Conservation (phyloP, 768 basidiomycete genomes). For the Leccinum fibrillosum region DNA sequence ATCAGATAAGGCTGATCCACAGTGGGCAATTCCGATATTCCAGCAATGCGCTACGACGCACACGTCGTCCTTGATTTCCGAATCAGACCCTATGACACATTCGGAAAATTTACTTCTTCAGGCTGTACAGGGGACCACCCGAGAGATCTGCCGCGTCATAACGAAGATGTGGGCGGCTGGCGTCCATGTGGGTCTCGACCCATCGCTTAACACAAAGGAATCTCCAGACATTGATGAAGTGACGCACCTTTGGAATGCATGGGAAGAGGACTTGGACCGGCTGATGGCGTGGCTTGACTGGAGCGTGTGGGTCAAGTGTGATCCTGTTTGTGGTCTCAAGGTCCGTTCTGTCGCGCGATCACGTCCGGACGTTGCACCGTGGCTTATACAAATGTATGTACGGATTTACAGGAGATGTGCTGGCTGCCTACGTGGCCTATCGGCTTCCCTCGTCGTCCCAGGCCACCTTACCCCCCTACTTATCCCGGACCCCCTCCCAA, state of each 20-base stretch:
- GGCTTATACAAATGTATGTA: background rate
- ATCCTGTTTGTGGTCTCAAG: slow-evolving; percentile 43
- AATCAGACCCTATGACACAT: slow-evolving; percentile 16
- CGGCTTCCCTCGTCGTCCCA: slow-evolving; percentile 7
- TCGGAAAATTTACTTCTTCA: slow-evolving; percentile 29
- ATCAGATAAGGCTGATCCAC: background rate
- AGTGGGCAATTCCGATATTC: slow-evolving; percentile 33
- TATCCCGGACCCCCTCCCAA: background rate
- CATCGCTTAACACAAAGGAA: background rate
- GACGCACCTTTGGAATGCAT: slow-evolving; percentile 20
- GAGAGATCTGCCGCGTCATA: slow-evolving; percentile 45
- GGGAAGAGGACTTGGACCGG: slow-evolving; percentile 35
- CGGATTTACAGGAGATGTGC: slow-evolving; percentile 21
- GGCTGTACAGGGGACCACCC: slow-evolving; percentile 32
- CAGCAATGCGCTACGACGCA: slow-evolving; percentile 29
- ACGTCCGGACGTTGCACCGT: too few species aligned
- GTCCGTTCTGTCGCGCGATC: slow-evolving; percentile 27
- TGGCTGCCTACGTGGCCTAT: slow-evolving; percentile 26
- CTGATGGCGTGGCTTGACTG: slow-evolving; percentile 54
- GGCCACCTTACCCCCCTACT: background rate
- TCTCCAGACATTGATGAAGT: slow-evolving; percentile 1
- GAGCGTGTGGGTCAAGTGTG: slow-evolving; percentile 48
- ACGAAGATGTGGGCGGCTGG: slow-evolving; percentile 49
- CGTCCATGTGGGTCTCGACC: slow-evolving; percentile 17
- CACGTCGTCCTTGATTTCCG: slow-evolving; percentile 10